Evolutionary conservation across 495 filamentous ascomycete genomes (phyloP).

Genomic region (Chaetomium tenue): DNA sequence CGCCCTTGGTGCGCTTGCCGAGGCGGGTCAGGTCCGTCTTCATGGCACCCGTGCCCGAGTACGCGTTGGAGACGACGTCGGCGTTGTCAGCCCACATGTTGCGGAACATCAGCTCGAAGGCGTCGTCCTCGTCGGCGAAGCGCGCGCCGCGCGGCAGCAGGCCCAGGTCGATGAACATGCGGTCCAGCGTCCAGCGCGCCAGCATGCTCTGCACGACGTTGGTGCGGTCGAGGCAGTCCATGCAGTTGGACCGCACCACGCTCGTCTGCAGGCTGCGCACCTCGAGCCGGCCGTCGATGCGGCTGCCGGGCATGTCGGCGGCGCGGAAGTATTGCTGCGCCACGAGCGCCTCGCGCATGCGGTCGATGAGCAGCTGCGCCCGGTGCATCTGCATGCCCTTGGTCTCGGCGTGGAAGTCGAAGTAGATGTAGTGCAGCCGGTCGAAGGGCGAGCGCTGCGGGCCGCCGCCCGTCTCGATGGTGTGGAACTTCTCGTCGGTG

Average conservation of each 20-base stretch:
- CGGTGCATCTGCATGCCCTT: slow-evolving; percentile 92
- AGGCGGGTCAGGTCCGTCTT: slow-evolving; percentile 95
- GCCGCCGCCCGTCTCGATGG: slow-evolving; percentile 61
- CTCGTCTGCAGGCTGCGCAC: slow-evolving; percentile 74
- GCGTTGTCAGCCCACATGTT: slow-evolving; percentile 99
- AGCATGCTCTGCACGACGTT: slow-evolving; percentile 98
- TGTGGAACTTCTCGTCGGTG: slow-evolving; percentile 75
- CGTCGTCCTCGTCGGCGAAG: slow-evolving; percentile 64
- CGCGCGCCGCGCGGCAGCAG: slow-evolving; percentile 67
- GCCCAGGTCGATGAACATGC: slow-evolving; percentile 79
- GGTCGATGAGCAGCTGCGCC: slow-evolving; percentile 79
- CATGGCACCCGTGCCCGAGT: slow-evolving; percentile 91
- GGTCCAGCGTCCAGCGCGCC: slow-evolving; percentile 79
- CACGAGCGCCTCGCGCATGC: slow-evolving; percentile 66
- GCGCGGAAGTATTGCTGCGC: slow-evolving; percentile 90
- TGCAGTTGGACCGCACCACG: slow-evolving; percentile 95
- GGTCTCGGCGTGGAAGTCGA: slow-evolving; percentile 97
- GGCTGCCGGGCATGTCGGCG: slow-evolving; percentile 72
- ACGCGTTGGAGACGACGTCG: slow-evolving; percentile 85
- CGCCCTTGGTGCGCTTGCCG: slow-evolving; percentile 78
- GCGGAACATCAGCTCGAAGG: slow-evolving; percentile 84
- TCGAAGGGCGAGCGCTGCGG: slow-evolving; percentile 62
- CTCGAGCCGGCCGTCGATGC: slow-evolving; percentile 64
- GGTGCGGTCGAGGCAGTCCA: slow-evolving; percentile 97
- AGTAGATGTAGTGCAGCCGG: slow-evolving; percentile 90